Evolutionary conservation across 805 yeast species (phyloP), one percentile per base, ranked within the genome.

Genomic region (Barnettozyma vustinii): DNA sequence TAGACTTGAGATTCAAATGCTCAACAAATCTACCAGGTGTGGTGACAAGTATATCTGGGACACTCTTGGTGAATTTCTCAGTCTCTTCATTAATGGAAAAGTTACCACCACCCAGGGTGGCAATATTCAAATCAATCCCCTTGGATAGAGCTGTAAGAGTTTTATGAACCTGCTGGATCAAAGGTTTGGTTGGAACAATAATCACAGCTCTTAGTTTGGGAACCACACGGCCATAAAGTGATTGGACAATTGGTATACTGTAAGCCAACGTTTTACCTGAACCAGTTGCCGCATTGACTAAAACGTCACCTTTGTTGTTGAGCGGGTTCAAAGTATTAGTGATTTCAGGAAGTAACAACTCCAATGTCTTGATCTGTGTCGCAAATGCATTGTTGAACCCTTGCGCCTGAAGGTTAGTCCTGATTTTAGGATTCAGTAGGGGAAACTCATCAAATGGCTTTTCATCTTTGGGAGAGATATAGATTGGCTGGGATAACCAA

Each of bases 201-300:
- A 94, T 72, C 4, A 94, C 71, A 36, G 94, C 91, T 45, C 96
- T 69, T 4, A 87, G 65, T 46, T 81, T 71, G 2, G 95, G 91
- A 2, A 89, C 89, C 1, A 76, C 70, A 49, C 96, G 75, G 9
- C 68, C 65, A 15, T 73, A 68, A 46, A 92, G 70, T 2, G 80
- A 69, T 52, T 91, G 90, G 2, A 94, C 73, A 8, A 94, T 76
- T 1, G 99, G 98, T 2, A 92, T 74, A 45, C 81, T 74, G 60
- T 92, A 92, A 2, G 97, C 95, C 47, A 94, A 70, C 0, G 99
- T 92, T 63, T 92, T 92, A 59, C 99, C 99, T 0, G 96, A 86
- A 40, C 99, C 99, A 0, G 99, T 92, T 10, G 95, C 80, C 2
- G 99, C 96, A 66, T 92, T 91, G 6, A 92, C 96, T 41, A 92